Conservation (phyloP, 495 filamentous ascomycete genomes). For the Aspergillus funiculosus region DNA sequence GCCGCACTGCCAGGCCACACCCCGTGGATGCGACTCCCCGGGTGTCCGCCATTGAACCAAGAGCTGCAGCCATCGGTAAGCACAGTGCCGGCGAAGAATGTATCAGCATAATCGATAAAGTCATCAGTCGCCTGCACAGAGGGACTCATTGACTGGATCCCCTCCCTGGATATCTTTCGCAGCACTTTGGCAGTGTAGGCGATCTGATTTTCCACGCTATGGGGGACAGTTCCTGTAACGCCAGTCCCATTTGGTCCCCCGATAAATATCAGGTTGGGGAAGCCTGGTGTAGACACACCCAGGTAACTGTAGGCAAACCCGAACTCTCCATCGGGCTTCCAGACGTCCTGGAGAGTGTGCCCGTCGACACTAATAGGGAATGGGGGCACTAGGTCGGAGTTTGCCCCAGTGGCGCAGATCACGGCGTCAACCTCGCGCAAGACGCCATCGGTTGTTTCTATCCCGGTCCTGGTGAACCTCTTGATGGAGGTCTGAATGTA, state of each 20-base stretch:
- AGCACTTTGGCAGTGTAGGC: conserved; percentile 58
- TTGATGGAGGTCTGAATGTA: conserved; percentile 53
- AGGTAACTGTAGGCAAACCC: conserved; percentile 61
- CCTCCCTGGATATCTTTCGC: conserved; percentile 57
- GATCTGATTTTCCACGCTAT: conserved; percentile 50
- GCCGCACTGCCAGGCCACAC: conserved; percentile 61
- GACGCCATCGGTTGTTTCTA: conserved; percentile 48
- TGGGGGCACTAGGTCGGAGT: conserved; percentile 50
- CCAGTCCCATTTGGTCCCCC: conserved; percentile 45
- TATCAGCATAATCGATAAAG: conserved; percentile 55
- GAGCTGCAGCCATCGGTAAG: conserved; percentile 57
- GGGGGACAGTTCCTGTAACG: conserved; percentile 45
- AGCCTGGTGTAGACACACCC: conserved; percentile 52
- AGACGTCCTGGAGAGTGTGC: conserved; percentile 42
- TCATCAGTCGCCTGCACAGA: conserved; percentile 51
- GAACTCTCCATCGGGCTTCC: conserved; percentile 45
- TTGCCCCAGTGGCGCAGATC: conserved; percentile 65
- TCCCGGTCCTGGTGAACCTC: conserved; percentile 51
- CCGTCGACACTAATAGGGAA: conserved; percentile 52
- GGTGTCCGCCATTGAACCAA: conserved; percentile 61
- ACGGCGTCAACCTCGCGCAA: conserved; percentile 51
- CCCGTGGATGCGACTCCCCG: conserved; percentile 51
- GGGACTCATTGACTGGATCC: conserved; percentile 53
- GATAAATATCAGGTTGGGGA: conserved; percentile 57
- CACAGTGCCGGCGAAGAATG: conserved; percentile 56